These are phyloP conservation scores for Lipomyces chichibuensis DNA, from an alignment of 805 yeast genomes.

Conservation along the genomic window DNA sequence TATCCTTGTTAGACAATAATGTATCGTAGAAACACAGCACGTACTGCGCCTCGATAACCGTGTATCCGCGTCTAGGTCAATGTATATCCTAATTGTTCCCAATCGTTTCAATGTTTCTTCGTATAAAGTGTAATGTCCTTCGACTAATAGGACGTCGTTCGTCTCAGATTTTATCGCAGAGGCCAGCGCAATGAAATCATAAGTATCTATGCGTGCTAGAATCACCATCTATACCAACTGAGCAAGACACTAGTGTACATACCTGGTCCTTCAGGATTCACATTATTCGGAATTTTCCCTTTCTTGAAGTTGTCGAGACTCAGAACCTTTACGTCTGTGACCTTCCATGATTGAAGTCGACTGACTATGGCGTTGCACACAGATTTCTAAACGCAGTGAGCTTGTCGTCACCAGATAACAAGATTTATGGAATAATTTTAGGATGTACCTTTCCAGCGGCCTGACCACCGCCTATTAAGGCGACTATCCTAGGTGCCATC, in stretches of 20 bases:
- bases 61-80: constrained; percentile 85
- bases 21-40: neutral
- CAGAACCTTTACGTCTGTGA: constrained; percentile 14
- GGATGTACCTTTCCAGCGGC: constrained; percentile 31
- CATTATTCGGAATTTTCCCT: neutral
- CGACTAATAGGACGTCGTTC: constrained; percentile 53
- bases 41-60: constrained; percentile 75
- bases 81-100: constrained; percentile 70
- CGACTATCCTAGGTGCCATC: constrained; percentile 30
- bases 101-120: constrained; percentile 58
- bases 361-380: constrained; percentile 25
- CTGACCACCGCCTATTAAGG: constrained; percentile 31
- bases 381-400: constrained; percentile 15
- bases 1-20: neutral
- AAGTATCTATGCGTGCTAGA: constrained; percentile 16
- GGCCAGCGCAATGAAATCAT: constrained; percentile 15
- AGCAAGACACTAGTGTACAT: neutral
- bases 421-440: neutral
- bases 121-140: constrained; percentile 81
- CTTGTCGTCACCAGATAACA: neutral
- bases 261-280: constrained; percentile 33
- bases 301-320: constrained; percentile 15
- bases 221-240: neutral
- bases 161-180: constrained; percentile 5
- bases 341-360: constrained; percentile 21